phyloP scores from a whole-genome alignment of 2,329 filamentous ascomycete genomes.

The Fusarium neocosmosporiellum region DNA sequence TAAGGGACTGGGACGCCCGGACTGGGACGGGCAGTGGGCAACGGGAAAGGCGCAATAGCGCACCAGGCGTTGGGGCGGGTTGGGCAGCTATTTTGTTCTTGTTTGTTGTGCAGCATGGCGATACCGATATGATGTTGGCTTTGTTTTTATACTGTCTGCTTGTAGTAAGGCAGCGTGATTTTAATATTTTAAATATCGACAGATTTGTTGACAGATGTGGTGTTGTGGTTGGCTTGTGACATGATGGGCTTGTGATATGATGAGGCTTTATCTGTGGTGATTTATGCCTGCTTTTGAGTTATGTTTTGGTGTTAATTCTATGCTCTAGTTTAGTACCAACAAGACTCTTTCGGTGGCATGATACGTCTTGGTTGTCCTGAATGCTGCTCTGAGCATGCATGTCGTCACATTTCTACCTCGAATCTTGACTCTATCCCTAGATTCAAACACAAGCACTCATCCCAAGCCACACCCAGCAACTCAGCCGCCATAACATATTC shows the following conservation, averaged over 20 bases:
- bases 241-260: background rate
- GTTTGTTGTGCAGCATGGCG: conserved; percentile 49
- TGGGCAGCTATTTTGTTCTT: conserved; percentile 33
- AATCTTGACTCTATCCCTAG: background rate
- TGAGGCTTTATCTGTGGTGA: background rate
- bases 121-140: conserved; percentile 44
- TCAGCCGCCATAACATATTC: background rate
- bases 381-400: background rate
- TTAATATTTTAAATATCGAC: conserved; percentile 10
- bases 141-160: conserved; percentile 31
- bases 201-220: background rate
- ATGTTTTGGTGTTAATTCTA: background rate
- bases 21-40: conserved; percentile 33
- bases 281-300: background rate
- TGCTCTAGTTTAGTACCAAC: background rate
- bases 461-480: background rate
- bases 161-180: conserved; percentile 16
- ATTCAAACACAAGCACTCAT: background rate
- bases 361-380: background rate
- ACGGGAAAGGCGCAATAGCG: conserved; percentile 38
- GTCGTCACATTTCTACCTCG: background rate
- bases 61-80: conserved; percentile 47
- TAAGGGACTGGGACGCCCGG: conserved; percentile 37
- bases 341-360: no score
- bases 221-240: background rate